phyloP scores from a whole-genome alignment of 1,139 yeast species.

The Citeromyces hawaiiensis region DNA sequence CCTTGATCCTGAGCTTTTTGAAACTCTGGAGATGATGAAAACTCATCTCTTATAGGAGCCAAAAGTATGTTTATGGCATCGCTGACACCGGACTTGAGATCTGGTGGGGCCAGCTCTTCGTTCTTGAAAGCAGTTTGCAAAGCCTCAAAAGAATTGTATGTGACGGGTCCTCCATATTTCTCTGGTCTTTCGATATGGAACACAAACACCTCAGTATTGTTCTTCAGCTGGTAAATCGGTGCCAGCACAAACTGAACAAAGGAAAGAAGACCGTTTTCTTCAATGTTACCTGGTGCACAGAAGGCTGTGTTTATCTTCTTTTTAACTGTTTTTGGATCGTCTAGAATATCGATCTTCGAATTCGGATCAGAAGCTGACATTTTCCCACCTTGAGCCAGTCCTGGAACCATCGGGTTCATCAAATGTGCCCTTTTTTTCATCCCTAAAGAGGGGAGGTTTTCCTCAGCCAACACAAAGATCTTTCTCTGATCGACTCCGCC shows the following conservation, averaged over 20 bases:
- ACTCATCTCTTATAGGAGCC: constrained; percentile 75
- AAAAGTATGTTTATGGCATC: constrained; percentile 69
- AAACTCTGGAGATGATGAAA: constrained; percentile 48
- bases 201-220: constrained; percentile 37
- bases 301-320: constrained; percentile 88
- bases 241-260: constrained; percentile 73
- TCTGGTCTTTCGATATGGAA: constrained; percentile 86
- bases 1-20: constrained; percentile 66
- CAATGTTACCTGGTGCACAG: constrained; percentile 91
- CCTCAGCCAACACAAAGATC: constrained; percentile 95
- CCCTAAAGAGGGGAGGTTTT: constrained; percentile 73
- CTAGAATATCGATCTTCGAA: constrained; percentile 87
- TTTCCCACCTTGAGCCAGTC: constrained; percentile 91
- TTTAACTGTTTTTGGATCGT: constrained; percentile 75
- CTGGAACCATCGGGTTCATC: constrained; percentile 99
- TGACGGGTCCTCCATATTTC: constrained; percentile 87
- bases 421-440: constrained; percentile 96
- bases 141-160: constrained; percentile 54
- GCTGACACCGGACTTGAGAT: constrained; percentile 84
- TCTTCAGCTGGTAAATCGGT: constrained; percentile 72
- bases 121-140: constrained; percentile 60
- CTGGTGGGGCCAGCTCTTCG: constrained; percentile 79
- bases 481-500: constrained; percentile 99
- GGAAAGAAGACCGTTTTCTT: constrained; percentile 81
- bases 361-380: constrained; percentile 99